A percentile compares a stretch with the other conserved stretches of the same genome.
Evolutionary conservation across 371 early-diverging fungal genomes (phyloP).

Genomic region (Mucor sp.): DNA sequence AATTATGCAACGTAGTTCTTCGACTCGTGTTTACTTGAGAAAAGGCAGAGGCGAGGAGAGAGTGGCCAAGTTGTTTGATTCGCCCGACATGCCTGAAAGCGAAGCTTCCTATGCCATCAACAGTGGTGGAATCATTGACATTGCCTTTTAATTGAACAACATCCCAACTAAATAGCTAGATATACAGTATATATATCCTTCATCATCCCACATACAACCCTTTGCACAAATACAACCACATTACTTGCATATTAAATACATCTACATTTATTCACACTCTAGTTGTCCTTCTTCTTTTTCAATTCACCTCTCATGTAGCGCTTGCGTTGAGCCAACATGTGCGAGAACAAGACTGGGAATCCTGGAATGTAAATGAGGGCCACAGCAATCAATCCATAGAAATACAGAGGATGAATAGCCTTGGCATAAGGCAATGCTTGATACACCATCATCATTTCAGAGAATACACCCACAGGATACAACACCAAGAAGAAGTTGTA

Average conservation of each 20-base stretch:
- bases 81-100: constrained; percentile 84
- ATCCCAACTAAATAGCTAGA: background rate
- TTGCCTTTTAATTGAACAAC: background rate
- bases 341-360: constrained; percentile 84
- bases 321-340: constrained; percentile 89
- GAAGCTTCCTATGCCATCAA: constrained; percentile 62
- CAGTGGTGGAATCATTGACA: constrained; percentile 40
- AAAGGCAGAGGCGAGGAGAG: constrained; percentile 89
- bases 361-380: constrained; percentile 75
- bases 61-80: constrained; percentile 89
- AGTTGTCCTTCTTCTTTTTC: constrained; percentile 25
- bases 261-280: background rate
- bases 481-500: constrained; percentile 90
- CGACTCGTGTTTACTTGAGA: constrained; percentile 78
- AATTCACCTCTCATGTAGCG: constrained; percentile 66
- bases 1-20: constrained; percentile 31
- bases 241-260: background rate
- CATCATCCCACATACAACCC: background rate
- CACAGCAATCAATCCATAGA: constrained; percentile 53
- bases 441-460: constrained; percentile 81
- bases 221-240: background rate
- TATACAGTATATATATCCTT: background rate
- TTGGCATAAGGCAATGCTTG: constrained; percentile 71
- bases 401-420: constrained; percentile 49
- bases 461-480: constrained; percentile 89